A percentile compares a stretch with the other conserved stretches of the same genome.
phyloP scores from a whole-genome alignment of 2,329 filamentous ascomycete genomes.

The Aspergillus caelatus region DNA sequence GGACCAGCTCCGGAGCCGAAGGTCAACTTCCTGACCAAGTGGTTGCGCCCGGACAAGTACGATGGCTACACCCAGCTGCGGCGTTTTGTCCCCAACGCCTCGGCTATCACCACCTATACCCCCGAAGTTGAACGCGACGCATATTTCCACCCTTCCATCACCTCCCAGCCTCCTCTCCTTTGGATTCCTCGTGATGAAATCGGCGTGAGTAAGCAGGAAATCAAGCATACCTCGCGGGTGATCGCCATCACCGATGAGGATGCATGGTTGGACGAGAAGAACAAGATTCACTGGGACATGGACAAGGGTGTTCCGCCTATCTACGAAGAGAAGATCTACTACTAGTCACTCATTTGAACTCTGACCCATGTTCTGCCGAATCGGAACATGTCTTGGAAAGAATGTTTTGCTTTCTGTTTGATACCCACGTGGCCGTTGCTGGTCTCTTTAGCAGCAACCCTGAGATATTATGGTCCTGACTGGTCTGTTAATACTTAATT shows the following conservation, averaged over 20 bases:
- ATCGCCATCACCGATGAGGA: slow-evolving; percentile 82
- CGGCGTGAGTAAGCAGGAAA: slow-evolving; percentile 76
- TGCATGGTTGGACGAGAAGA: slow-evolving; percentile 70
- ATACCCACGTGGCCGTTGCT: slow-evolving; percentile 4
- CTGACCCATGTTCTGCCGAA: background rate
- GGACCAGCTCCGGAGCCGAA: slow-evolving; percentile 31
- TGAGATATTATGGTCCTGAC: background rate
- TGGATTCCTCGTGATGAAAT: slow-evolving; percentile 81
- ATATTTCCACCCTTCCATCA: slow-evolving; percentile 73
- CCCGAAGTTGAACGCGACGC: slow-evolving; percentile 66
- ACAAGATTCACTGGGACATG: slow-evolving; percentile 62
- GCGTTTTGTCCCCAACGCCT: slow-evolving; percentile 64
- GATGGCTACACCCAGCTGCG: slow-evolving; percentile 72
- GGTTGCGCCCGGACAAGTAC: slow-evolving; percentile 77
- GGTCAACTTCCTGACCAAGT: slow-evolving; percentile 50
- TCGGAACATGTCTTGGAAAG: background rate
- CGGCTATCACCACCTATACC: slow-evolving; percentile 62
- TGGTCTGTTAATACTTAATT: slow-evolving; percentile 3
- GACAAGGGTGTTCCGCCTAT: slow-evolving; percentile 61
- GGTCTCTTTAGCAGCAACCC: background rate
- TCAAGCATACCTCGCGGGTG: slow-evolving; percentile 69
- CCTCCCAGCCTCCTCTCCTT: slow-evolving; percentile 65
- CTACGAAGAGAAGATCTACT: slow-evolving; percentile 59
- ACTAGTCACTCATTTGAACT: slow-evolving; percentile 35
- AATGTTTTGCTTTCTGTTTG: background rate